A percentile compares a stretch with the other conserved stretches of the same genome.
phyloP scores from a whole-genome alignment of 257 asterid species.

The Knoxia roxburghii region DNA sequence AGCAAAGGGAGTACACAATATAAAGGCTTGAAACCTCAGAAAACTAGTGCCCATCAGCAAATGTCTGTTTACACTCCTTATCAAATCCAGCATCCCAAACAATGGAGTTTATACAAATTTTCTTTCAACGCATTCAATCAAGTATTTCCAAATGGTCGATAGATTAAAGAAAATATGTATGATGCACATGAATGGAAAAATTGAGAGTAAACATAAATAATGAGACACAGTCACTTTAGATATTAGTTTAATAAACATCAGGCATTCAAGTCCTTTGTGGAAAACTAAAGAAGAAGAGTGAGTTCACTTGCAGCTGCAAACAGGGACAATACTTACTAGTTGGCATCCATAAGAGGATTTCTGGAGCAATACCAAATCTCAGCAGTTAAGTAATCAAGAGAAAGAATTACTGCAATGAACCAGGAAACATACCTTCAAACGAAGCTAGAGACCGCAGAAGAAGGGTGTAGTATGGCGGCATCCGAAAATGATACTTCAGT shows the following conservation, averaged over 20 bases:
- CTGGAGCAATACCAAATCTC: background rate
- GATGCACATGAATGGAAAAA: background rate
- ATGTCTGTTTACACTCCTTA: no score
- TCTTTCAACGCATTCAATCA: background rate
- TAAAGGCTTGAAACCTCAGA: no score
- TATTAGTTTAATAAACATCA: background rate
- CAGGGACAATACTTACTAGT: background rate
- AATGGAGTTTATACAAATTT: background rate
- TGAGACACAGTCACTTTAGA: background rate
- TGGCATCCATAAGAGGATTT: background rate
- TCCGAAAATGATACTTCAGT: conserved; percentile 85
- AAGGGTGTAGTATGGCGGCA: conserved; percentile 91
- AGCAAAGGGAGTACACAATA: no score
- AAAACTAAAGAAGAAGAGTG: background rate
- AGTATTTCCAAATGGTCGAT: background rate
- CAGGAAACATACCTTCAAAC: conserved; percentile 59
- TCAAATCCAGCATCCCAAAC: background rate
- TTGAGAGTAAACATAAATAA: background rate
- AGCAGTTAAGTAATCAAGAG: background rate
- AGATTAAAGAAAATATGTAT: background rate
- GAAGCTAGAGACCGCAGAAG: conserved; percentile 94
- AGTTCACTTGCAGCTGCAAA: background rate
- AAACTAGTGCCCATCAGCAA: background rate
- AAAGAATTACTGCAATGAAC: background rate
- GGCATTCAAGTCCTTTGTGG: background rate